phyloP scores from a whole-genome alignment of 352 stramenopile genomes.

The Globisporangium viniferum region DNA sequence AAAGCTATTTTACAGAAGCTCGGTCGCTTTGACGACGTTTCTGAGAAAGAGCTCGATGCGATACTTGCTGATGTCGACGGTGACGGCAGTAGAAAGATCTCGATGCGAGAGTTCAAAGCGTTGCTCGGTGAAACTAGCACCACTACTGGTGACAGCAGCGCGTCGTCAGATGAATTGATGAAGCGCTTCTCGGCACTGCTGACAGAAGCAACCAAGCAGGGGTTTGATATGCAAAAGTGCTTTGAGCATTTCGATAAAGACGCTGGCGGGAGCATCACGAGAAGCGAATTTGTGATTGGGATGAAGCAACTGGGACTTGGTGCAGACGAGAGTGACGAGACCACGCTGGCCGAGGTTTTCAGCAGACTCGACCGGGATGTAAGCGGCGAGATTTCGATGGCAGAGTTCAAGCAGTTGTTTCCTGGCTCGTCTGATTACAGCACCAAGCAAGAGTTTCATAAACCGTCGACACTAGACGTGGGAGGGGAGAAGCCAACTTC shows the following conservation, averaged over 20 bases:
- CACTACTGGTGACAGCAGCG: neutral
- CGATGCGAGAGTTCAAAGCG: constrained; percentile 55
- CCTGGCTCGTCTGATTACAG: neutral
- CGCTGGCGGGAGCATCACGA: constrained; percentile 53
- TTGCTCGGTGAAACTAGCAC: constrained; percentile 22
- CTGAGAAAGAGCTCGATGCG: constrained; percentile 33
- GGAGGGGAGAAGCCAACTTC: neutral
- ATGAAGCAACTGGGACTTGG: constrained; percentile 57
- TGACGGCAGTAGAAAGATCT: constrained; percentile 54
- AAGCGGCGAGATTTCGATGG: constrained; percentile 59
- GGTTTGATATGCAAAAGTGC: constrained; percentile 50
- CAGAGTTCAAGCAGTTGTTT: constrained; percentile 65
- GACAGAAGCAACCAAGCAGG: constrained; percentile 37
- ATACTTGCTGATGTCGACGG: constrained; percentile 47
- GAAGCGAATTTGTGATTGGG: constrained; percentile 50
- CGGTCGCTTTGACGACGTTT: constrained; percentile 42
- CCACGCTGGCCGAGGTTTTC: constrained; percentile 41
- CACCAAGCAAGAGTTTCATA: neutral
- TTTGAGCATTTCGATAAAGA: constrained; percentile 88
- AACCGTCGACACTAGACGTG: neutral
- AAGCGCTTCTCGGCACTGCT: constrained; percentile 42
- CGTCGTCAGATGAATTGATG: constrained; percentile 21
- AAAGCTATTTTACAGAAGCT: constrained; percentile 42
- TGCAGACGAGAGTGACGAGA: constrained; percentile 12
- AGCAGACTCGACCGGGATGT: constrained; percentile 54